Conservation (phyloP, 495 filamentous ascomycete genomes). For the Geopyxis carbonaria region DNA sequence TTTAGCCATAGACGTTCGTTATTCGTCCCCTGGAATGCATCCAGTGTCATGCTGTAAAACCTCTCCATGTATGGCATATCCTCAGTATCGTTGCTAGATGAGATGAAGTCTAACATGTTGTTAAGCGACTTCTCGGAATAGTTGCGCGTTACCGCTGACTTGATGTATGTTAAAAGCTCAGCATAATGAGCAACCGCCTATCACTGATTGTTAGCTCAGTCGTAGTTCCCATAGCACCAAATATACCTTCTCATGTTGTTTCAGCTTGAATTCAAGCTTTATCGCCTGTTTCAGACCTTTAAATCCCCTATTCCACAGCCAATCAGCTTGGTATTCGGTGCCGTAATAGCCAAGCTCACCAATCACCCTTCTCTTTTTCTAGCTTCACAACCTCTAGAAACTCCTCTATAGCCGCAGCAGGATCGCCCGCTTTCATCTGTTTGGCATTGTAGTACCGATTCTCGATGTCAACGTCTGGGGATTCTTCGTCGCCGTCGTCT, state of each 20-base stretch:
- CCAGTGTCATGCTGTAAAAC: slow-evolving; percentile 84
- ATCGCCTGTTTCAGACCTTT: slow-evolving; percentile 96
- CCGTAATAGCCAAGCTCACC: slow-evolving; percentile 37
- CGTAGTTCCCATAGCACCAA: neutral
- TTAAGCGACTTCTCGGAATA: slow-evolving; percentile 99
- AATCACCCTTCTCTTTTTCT: slow-evolving; percentile 84
- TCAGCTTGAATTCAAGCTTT: slow-evolving; percentile 85
- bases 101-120: slow-evolving; percentile 95
- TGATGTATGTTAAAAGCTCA: slow-evolving; percentile 93
- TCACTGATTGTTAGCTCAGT: slow-evolving; percentile 10
- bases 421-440: slow-evolving; percentile 74
- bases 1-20: slow-evolving; percentile 96
- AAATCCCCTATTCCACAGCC: slow-evolving; percentile 52
- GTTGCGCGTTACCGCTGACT: slow-evolving; percentile 89
- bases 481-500: slow-evolving; percentile 75
- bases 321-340: neutral
- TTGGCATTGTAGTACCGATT: slow-evolving; percentile 99
- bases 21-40: slow-evolving; percentile 92
- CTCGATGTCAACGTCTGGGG: slow-evolving; percentile 81
- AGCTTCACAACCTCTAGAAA: slow-evolving; percentile 72
- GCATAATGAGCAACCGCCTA: slow-evolving; percentile 90
- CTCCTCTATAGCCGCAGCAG: slow-evolving; percentile 77
- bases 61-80: slow-evolving; percentile 81
- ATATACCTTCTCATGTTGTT: slow-evolving; percentile 61
- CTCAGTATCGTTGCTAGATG: slow-evolving; percentile 50